Evolutionary conservation across 306 rosid species (phyloP).

Genomic region (Pterocarpus macrocarpus): DNA sequence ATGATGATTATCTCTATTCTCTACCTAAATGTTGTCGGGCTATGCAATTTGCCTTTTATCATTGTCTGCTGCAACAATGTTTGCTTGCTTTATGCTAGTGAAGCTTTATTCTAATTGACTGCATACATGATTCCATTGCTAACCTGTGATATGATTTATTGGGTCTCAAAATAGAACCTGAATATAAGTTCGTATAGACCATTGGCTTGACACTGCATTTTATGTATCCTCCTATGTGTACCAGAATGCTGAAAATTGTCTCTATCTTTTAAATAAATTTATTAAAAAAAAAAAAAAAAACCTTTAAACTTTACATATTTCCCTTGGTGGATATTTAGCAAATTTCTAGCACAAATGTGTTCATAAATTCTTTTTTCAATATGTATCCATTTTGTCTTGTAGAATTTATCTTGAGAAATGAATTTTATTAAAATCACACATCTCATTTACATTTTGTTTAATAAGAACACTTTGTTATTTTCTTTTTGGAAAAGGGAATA

Average conservation of each 20-base stretch:
- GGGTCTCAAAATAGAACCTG: not conserved
- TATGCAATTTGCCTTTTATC: not conserved
- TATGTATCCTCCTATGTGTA: not conserved
- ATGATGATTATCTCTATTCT: slow-evolving; percentile 16
- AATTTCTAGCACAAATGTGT: slow-evolving; percentile 6
- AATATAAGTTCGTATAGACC: not conserved
- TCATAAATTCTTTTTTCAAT: not conserved
- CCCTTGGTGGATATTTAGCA: not conserved
- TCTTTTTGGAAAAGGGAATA: not conserved
- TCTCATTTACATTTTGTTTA: slow-evolving; percentile 21
- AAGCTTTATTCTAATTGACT: slow-evolving; percentile 32
- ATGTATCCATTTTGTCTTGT: not conserved
- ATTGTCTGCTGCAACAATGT: slow-evolving; percentile 17
- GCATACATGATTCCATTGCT: not conserved
- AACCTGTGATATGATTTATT: not conserved
- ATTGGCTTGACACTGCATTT: not conserved
- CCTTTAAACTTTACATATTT: not conserved
- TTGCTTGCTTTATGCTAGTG: not conserved
- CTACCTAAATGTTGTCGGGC: slow-evolving; percentile 19
- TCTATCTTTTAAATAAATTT: not conserved
- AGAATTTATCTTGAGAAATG: not conserved
- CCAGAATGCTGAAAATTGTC: slow-evolving; percentile 3
- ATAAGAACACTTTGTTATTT: not conserved
- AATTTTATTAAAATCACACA: slow-evolving; percentile 13
- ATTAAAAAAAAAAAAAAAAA: not conserved